Percentiles rank a stretch among this genome's conserved stretches.
Evolutionary conservation across 2,329 filamentous ascomycete species (phyloP).

Genomic region (Aspergillus sp.): DNA sequence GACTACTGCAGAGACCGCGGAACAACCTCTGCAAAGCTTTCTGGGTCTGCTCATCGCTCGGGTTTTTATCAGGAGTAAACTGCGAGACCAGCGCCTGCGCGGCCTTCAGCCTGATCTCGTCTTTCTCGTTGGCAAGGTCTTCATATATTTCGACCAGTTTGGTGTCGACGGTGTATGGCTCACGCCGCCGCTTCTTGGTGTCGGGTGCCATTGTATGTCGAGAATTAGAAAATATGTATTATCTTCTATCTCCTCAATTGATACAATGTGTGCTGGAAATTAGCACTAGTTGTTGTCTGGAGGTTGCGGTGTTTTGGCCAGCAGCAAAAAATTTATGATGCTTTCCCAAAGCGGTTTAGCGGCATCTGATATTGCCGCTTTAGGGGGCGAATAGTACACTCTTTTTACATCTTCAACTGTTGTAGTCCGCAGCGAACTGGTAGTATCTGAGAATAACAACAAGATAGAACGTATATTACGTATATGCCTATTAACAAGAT

Average conservation of each 20-base stretch:
- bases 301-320: constrained; percentile 1
- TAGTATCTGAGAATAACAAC: no score
- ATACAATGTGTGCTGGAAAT: not conserved
- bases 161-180: constrained; percentile 36
- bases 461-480: no score
- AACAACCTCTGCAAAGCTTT: constrained; percentile 59
- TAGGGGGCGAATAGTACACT: not conserved
- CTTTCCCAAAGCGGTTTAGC: constrained; percentile 15
- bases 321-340: constrained; percentile 16
- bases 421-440: no score
- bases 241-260: not conserved
- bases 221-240: not conserved
- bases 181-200: constrained; percentile 35
- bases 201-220: constrained; percentile 19
- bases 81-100: constrained; percentile 39
- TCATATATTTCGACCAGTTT: constrained; percentile 45
- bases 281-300: not conserved
- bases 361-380: constrained; percentile 6
- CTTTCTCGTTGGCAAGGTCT: constrained; percentile 42
- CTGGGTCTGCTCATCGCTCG: constrained; percentile 35
- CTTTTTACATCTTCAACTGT: no score
- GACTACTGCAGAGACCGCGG: constrained; percentile 79
- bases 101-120: constrained; percentile 41
- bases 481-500: no score
- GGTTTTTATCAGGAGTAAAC: constrained; percentile 36